Percentiles rank a stretch among this genome's conserved stretches.
phyloP scores from a whole-genome alignment of 805 yeast species.

The Ogataea nonfermentans region DNA sequence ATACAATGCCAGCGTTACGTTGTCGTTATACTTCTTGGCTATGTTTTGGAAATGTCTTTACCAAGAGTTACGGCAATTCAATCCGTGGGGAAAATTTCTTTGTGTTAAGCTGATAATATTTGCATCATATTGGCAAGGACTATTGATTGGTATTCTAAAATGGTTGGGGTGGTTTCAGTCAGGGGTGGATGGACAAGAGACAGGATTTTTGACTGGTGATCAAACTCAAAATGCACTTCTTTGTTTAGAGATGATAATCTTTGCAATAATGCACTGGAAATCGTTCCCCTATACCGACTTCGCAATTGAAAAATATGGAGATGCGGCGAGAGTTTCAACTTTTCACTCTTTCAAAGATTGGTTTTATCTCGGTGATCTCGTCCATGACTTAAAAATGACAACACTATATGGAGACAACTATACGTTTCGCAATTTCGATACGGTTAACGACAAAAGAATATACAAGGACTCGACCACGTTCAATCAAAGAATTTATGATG shows the following conservation, averaged over 20 bases:
- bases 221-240: conserved; percentile 78
- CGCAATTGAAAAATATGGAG: conserved; percentile 57
- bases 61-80: conserved; percentile 68
- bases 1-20: conserved; percentile 77
- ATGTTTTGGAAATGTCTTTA: conserved; percentile 92
- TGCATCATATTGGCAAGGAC: conserved; percentile 98
- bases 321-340: conserved; percentile 63
- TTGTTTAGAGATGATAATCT: conserved; percentile 80
- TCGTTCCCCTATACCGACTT: conserved; percentile 82
- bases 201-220: conserved; percentile 32
- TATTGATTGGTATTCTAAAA: conserved; percentile 53
- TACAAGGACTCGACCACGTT: conserved; percentile 39
- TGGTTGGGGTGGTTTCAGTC: conserved; percentile 42
- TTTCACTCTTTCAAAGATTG: conserved; percentile 71
- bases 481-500: conserved; percentile 72
- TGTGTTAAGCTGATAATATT: conserved; percentile 92
- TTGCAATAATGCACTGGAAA: conserved; percentile 84
- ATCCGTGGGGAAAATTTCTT: conserved; percentile 89
- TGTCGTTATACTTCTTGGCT: conserved; percentile 82
- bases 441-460: conserved; percentile 47
- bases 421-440: conserved; percentile 79
- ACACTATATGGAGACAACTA: conserved; percentile 68
- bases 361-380: conserved; percentile 71
- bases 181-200: conserved; percentile 31
- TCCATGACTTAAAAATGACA: conserved; percentile 71